Conservation (phyloP, 768 basidiomycete genomes). For the Leccinum truebloodii region DNA sequence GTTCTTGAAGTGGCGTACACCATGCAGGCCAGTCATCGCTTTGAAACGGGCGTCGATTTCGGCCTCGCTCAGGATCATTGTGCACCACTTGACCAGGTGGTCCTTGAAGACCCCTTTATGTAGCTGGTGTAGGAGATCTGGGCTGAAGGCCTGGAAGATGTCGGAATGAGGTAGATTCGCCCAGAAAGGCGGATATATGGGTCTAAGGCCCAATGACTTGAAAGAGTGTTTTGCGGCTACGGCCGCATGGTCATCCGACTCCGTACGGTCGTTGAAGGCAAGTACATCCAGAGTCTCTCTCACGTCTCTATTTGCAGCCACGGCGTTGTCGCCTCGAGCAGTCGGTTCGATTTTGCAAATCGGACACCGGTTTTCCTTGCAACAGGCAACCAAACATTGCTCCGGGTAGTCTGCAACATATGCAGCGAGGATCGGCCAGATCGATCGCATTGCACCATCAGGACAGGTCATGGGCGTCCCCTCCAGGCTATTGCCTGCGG, state of each 20-base stretch:
- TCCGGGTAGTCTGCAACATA: not conserved
- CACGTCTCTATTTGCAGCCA: not conserved
- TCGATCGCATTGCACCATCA: constrained; percentile 1
- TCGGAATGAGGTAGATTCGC: constrained; percentile 1
- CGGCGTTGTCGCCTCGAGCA: not conserved
- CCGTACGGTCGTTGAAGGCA: not conserved
- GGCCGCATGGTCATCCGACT: not conserved
- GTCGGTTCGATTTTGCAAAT: not conserved
- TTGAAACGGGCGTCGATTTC: constrained; percentile 19
- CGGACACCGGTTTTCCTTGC: constrained; percentile 13
- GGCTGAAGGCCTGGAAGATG: constrained; percentile 37
- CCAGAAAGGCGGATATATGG: constrained; percentile 19
- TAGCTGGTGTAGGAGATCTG: constrained; percentile 47
- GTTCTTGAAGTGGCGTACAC: constrained; percentile 27
- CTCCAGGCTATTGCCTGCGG: constrained; percentile 2
- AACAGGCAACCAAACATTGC: not conserved
- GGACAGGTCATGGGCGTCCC: constrained; percentile 13
- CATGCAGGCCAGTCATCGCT: constrained; percentile 8
- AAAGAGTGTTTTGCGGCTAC: constrained; percentile 3
- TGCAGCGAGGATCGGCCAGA: not conserved
- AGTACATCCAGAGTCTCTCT: not conserved
- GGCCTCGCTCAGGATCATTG: constrained; percentile 4
- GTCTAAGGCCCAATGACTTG: constrained; percentile 12
- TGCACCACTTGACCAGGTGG: constrained; percentile 41
- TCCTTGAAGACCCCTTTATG: constrained; percentile 49